These are phyloP conservation scores for Erodium chrysanthum DNA, from an alignment of 441 rosid species.

Conservation along the genomic window DNA sequence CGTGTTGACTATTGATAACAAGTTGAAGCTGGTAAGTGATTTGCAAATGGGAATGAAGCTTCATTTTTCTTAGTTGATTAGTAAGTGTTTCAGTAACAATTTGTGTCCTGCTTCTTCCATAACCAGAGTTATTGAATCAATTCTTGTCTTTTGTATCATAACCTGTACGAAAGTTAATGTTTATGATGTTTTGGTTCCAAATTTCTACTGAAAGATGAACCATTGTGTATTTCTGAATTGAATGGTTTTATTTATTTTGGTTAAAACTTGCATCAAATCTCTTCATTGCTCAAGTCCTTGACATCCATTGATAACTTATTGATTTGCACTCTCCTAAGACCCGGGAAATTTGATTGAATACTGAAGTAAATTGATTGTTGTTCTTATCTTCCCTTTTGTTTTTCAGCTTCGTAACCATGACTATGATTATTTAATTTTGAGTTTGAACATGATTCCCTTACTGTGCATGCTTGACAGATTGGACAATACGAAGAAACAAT, in stretches of 20 bases:
- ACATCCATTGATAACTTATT: not conserved
- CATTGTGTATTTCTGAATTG: not conserved
- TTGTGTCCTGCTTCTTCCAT: not conserved
- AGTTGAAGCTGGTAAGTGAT: constrained; percentile 45
- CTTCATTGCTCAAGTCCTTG: not conserved
- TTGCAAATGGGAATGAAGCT: not conserved
- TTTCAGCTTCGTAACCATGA: not conserved
- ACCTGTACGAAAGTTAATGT: not conserved
- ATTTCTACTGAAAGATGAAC: not conserved
- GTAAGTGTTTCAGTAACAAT: not conserved
- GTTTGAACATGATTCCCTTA: not conserved
- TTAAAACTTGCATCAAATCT: not conserved
- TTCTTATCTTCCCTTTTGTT: not conserved
- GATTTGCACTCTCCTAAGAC: not conserved
- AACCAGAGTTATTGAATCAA: not conserved
- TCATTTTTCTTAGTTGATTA: not conserved
- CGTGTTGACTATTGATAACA: constrained; percentile 36
- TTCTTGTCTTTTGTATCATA: not conserved
- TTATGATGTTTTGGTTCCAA: not conserved
- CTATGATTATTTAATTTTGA: not conserved
- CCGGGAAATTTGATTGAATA: not conserved
- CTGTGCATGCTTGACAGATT: constrained; percentile 26
- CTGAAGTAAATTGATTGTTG: not conserved
- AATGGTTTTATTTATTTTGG: not conserved
- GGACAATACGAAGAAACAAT: constrained; percentile 55